These are phyloP conservation scores for Nyssa sinensis DNA, from an alignment of 148 eudicot species.

Conservation along the genomic window DNA sequence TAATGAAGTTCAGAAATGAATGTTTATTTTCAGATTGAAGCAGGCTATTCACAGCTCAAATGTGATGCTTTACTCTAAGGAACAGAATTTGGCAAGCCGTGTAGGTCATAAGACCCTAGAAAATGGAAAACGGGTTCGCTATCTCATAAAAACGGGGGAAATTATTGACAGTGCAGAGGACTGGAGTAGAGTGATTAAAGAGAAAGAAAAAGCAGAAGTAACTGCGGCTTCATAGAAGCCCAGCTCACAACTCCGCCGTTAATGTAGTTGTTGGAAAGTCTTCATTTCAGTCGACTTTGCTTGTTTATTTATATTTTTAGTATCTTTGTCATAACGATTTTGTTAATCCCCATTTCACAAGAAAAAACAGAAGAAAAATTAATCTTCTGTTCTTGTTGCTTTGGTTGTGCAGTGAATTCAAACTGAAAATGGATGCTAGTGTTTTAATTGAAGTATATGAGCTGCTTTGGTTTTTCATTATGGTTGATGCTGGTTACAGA, in stretches of 20 bases:
- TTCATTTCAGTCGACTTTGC: background rate
- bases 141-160: conserved; percentile 95
- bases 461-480: background rate
- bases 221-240: conserved; percentile 34
- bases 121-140: conserved; percentile 83
- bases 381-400: no score
- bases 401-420: no score
- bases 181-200: conserved; percentile 71
- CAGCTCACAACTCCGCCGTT: background rate
- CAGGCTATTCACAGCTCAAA: conserved; percentile 94
- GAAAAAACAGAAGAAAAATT: background rate
- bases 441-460: conserved; percentile 22
- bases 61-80: conserved; percentile 94
- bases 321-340: background rate
- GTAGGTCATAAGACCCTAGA: conserved; percentile 88
- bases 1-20: background rate
- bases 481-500: background rate
- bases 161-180: conserved; percentile 81
- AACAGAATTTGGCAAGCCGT: conserved; percentile 71
- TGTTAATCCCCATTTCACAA: background rate
- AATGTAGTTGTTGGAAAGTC: conserved; percentile 3
- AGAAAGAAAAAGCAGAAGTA: conserved; percentile 60
- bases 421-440: conserved; percentile 29
- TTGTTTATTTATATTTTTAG: background rate
- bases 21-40: conserved; percentile 63